These are phyloP conservation scores for Ganoderma sinense DNA, from an alignment of 1,284 basidiomycete genomes.

Conservation along the genomic window DNA sequence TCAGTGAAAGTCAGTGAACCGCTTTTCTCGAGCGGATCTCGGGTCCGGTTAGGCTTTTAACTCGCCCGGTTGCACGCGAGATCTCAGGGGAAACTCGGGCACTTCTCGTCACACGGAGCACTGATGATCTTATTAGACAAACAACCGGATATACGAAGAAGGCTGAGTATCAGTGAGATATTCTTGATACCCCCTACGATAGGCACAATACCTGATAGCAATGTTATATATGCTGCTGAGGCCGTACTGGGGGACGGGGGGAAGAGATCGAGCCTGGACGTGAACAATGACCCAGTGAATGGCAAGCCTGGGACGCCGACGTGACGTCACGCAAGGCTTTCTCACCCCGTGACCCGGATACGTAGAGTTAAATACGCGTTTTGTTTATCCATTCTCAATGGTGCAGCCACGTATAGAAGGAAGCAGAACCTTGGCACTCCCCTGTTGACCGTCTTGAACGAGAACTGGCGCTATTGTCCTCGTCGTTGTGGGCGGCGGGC, in stretches of 20 bases:
- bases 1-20: too few species aligned
- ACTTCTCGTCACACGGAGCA: neutral
- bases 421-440: neutral
- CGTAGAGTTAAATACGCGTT: neutral
- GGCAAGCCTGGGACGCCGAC: too few species aligned
- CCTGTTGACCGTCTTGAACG: neutral
- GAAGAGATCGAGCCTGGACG: too few species aligned
- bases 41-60: neutral
- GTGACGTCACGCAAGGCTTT: neutral
- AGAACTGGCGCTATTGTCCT: neutral
- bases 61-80: neutral
- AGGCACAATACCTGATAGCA: neutral
- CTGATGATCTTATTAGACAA: neutral
- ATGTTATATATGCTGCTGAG: neutral
- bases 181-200: neutral
- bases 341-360: slow-evolving; percentile 4
- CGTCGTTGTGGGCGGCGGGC: neutral
- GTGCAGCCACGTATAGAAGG: neutral
- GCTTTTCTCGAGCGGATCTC: neutral
- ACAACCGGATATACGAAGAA: neutral
- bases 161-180: neutral
- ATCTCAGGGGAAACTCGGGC: neutral
- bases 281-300: too few species aligned
- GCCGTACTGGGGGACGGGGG: neutral
- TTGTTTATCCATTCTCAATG: neutral